Percentiles rank a stretch among this genome's conserved stretches.
Conservation (phyloP, 2,329 filamentous ascomycete species). For the Monilinia fructicola region DNA sequence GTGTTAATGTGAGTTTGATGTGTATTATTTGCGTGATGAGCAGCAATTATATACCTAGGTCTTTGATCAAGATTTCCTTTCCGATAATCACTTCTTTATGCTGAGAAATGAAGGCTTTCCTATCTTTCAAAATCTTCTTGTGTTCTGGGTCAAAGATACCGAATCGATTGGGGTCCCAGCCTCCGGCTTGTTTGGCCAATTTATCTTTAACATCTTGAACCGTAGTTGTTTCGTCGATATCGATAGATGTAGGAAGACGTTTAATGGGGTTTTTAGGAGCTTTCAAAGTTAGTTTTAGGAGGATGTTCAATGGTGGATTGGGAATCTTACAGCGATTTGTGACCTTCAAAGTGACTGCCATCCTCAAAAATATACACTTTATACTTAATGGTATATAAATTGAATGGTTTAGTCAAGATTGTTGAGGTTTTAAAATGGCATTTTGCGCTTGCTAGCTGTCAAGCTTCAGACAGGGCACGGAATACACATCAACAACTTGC, state of each 20-base stretch:
- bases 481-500: constrained; percentile 3
- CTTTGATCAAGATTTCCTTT: constrained; percentile 78
- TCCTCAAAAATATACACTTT: not conserved
- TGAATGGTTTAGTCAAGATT: not conserved
- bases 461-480: constrained; percentile 11
- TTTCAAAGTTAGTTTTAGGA: constrained; percentile 22
- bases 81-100: constrained; percentile 50
- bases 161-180: constrained; percentile 60
- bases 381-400: not conserved
- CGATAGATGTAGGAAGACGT: constrained; percentile 55
- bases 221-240: constrained; percentile 48
- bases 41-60: constrained; percentile 65
- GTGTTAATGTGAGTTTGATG: not conserved
- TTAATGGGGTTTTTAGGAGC: constrained; percentile 39
- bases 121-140: constrained; percentile 63
- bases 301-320: not conserved
- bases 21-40: not conserved
- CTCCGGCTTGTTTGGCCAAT: constrained; percentile 52
- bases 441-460: not conserved
- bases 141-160: constrained; percentile 60
- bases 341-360: constrained; percentile 24
- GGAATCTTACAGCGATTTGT: constrained; percentile 20
- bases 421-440: not conserved
- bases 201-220: constrained; percentile 60
- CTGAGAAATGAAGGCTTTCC: constrained; percentile 53